A percentile compares a stretch with the other conserved stretches of the same genome.
Evolutionary conservation across 1,139 yeast species (phyloP).

Genomic region (Hyphopichia khmerensis): DNA sequence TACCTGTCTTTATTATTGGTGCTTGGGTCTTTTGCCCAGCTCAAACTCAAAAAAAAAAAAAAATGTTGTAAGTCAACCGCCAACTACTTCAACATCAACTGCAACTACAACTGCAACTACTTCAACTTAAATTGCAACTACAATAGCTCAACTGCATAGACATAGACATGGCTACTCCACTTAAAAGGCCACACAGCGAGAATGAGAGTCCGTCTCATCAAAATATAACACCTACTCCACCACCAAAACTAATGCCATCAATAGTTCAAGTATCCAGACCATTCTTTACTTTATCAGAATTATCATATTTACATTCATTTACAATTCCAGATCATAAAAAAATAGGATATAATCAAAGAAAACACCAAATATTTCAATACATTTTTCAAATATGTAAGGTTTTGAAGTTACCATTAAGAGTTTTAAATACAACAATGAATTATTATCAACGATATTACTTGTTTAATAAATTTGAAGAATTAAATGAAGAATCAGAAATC

Average conservation of each 20-base stretch:
- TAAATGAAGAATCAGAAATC: slow-evolving; percentile 15
- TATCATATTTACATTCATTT: slow-evolving; percentile 49
- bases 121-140: no score
- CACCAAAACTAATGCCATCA: slow-evolving; percentile 11
- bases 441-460: slow-evolving; percentile 72
- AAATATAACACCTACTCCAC: neutral
- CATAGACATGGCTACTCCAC: neutral
- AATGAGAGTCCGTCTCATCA: neutral
- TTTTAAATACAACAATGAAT: slow-evolving; percentile 66
- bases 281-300: slow-evolving; percentile 56
- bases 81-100: no score
- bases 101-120: no score
- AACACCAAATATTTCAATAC: slow-evolving; percentile 54
- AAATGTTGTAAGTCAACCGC: no score
- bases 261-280: slow-evolving; percentile 61
- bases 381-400: slow-evolving; percentile 51
- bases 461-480: slow-evolving; percentile 55
- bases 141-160: no score
- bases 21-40: no score
- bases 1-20: no score
- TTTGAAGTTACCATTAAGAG: slow-evolving; percentile 65
- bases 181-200: neutral
- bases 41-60: no score
- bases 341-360: slow-evolving; percentile 49
- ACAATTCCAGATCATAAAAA: slow-evolving; percentile 52